Evolutionary conservation across 495 filamentous ascomycete species (phyloP), one percentile per base, ranked within the genome.

Genomic region (Venustampulla echinocandica): DNA sequence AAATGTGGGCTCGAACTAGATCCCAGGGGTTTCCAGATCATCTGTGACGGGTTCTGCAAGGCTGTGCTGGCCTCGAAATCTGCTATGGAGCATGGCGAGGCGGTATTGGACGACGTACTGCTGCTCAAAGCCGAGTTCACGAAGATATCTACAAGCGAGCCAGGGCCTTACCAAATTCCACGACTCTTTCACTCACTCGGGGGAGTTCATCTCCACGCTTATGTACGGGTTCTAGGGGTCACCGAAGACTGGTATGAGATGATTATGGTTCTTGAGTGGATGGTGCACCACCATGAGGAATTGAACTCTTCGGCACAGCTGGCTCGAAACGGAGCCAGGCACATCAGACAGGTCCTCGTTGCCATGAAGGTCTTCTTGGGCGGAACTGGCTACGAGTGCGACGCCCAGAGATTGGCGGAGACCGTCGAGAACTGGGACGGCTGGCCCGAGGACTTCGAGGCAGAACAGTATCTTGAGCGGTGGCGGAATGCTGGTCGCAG

Each of bases 211-310:
- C 61, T 81, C 13, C 76, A 81, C 58, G 62, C 59, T 3, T 77
- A 76, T 55, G 64, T 79, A 24, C 64, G 76, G 49, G 65, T 69
- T 14, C 58, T 80, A 10, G 77, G 75, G 10, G 47, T 68, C 0
- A 61, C 64, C 1, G 62, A 65, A 41, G 75, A 81, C 44, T 64
- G 65, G 33, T 56, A 68, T n/a, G 73, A 68, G 4, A 54, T 81
- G 21, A 44, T 76, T 10, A 64, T 65, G 36, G 53, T 78, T 17
- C 55, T 79, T 17, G 55, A 63, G 22, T 79, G 76, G 76, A 78
- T 80, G 71, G 66, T 45, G 10, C 14, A 42, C 21, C 20, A 57
- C 19, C 14, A 53, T 2, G 27, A 45, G 9, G 57, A 52, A 23
- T 25, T 60, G 10, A 42, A 54, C 1, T 11, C 35, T n/a, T 32